These are phyloP conservation scores for Middelhovenomyces tepae DNA, from an alignment of 805 yeast genomes.

Conservation along the genomic window DNA sequence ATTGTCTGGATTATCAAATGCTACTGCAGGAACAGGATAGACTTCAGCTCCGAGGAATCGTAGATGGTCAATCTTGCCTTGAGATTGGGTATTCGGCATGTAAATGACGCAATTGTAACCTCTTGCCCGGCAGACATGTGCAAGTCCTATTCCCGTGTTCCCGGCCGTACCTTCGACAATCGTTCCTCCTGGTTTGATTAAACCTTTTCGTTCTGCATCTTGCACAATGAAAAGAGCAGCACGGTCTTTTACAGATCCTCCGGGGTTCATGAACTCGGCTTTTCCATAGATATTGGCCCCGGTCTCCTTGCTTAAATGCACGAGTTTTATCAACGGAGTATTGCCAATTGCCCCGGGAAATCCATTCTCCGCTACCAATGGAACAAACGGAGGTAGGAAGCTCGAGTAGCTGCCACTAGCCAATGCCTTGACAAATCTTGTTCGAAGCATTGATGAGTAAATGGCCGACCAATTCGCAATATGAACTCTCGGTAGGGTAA, in stretches of 20 bases:
- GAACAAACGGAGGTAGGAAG: conserved; percentile 41
- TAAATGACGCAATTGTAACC: conserved; percentile 81
- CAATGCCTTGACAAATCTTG: too few relatives aligned
- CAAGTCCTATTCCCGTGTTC: conserved; percentile 90
- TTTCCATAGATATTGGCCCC: conserved; percentile 79
- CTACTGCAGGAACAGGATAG: conserved; percentile 80
- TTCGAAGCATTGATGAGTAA: too few relatives aligned
- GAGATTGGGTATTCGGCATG: conserved; percentile 88
- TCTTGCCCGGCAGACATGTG: conserved; percentile 64
- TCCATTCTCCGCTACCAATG: conserved; percentile 58
- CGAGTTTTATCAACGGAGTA: conserved; percentile 69
- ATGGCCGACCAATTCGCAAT: not conserved
- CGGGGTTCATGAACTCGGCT: conserved; percentile 90
- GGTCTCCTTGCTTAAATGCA: conserved; percentile 44
- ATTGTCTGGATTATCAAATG: conserved; percentile 72
- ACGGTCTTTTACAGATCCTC: conserved; percentile 86
- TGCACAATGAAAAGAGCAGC: conserved; percentile 72
- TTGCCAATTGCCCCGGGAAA: conserved; percentile 85
- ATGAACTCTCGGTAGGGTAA: conserved; percentile 2
- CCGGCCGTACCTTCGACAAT: conserved; percentile 94
- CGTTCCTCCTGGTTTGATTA: conserved; percentile 68
- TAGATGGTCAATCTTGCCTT: conserved; percentile 66
- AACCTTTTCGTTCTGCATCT: conserved; percentile 60
- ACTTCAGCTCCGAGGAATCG: conserved; percentile 78
- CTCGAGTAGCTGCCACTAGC: too few relatives aligned